These are phyloP conservation scores for Eucalyptus rudis DNA, from an alignment of 345 rosid genomes.

Conservation along the genomic window DNA sequence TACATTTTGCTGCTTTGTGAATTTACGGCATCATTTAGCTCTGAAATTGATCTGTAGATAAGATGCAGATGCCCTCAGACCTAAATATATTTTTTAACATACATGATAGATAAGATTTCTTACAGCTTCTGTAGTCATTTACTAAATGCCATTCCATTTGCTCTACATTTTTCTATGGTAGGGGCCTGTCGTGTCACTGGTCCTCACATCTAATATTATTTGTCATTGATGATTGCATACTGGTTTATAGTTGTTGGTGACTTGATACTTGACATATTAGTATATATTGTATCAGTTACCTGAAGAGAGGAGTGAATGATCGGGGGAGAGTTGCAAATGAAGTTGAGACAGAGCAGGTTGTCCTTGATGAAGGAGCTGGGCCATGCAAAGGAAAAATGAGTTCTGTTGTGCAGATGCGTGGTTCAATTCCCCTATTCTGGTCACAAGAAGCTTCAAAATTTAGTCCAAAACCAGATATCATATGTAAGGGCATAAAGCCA, in stretches of 20 bases:
- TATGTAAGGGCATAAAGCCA: slow-evolving; percentile 38
- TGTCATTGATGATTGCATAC: neutral
- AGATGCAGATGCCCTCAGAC: neutral
- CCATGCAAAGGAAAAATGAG: slow-evolving; percentile 94
- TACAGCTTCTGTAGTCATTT: neutral
- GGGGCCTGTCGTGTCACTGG: neutral
- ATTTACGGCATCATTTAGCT: neutral
- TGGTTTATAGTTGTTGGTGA: neutral
- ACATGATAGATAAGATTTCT: neutral
- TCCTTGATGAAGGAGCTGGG: slow-evolving; percentile 95
- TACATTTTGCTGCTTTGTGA: neutral
- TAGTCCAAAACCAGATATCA: slow-evolving; percentile 97
- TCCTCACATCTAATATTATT: neutral
- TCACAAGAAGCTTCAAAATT: slow-evolving; percentile 97
- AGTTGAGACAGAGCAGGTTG: slow-evolving; percentile 97
- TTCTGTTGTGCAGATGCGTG: slow-evolving; percentile 96
- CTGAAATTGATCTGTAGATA: neutral
- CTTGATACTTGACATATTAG: neutral
- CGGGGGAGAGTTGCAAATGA: slow-evolving; percentile 99
- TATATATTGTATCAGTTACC: slow-evolving; percentile 40
- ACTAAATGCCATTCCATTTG: neutral
- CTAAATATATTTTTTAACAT: neutral
- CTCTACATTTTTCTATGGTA: neutral
- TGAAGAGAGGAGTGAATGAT: slow-evolving; percentile 97
- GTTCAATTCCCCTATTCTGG: slow-evolving; percentile 99